A percentile compares a stretch with the other conserved stretches of the same genome.
These are phyloP conservation scores for Macrolepiota albuminosa DNA, from an alignment of 768 basidiomycete genomes.

Conservation along the genomic window DNA sequence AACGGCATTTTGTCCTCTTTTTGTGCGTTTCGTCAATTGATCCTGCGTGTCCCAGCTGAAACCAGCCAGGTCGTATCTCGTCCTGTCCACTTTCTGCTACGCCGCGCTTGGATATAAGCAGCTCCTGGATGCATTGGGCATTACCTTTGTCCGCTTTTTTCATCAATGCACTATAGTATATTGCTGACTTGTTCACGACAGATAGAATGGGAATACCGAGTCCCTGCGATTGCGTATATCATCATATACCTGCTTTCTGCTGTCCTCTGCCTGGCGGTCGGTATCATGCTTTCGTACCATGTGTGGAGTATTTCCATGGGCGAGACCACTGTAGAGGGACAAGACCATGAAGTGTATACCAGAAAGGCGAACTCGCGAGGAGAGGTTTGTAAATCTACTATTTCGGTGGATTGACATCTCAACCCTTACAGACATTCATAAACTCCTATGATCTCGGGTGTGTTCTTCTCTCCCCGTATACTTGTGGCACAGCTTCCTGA, in stretches of 20 bases:
- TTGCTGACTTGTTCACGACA: conserved; percentile 6
- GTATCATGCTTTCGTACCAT: conserved; percentile 70
- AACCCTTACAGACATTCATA: conserved; percentile 54
- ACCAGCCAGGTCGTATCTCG: conserved; percentile 69
- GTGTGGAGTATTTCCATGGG: conserved; percentile 65
- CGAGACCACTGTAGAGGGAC: conserved; percentile 88
- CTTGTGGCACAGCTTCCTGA: background rate
- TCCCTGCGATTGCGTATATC: conserved; percentile 68
- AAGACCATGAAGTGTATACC: conserved; percentile 80
- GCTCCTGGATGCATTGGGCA: conserved; percentile 54
- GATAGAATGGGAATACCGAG: conserved; percentile 50
- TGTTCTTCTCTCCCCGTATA: conserved; percentile 7
- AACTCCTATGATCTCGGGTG: conserved; percentile 92
- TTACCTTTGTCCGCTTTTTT: conserved; percentile 31
- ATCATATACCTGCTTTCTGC: conserved; percentile 70
- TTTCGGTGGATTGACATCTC: background rate
- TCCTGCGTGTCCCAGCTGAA: background rate
- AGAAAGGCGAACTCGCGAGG: conserved; percentile 62
- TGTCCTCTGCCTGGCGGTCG: conserved; percentile 73
- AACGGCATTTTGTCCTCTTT: conserved; percentile 94
- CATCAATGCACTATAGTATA: conserved; percentile 5
- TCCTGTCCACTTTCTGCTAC: conserved; percentile 61
- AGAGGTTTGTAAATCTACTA: conserved; percentile 43
- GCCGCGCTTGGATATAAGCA: conserved; percentile 58
- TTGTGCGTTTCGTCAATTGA: conserved; percentile 49